Percentiles rank a stretch among this genome's conserved stretches.
Conservation (phyloP, 192 early-diverging fungal species). For the Coemansia guatemalensis region DNA sequence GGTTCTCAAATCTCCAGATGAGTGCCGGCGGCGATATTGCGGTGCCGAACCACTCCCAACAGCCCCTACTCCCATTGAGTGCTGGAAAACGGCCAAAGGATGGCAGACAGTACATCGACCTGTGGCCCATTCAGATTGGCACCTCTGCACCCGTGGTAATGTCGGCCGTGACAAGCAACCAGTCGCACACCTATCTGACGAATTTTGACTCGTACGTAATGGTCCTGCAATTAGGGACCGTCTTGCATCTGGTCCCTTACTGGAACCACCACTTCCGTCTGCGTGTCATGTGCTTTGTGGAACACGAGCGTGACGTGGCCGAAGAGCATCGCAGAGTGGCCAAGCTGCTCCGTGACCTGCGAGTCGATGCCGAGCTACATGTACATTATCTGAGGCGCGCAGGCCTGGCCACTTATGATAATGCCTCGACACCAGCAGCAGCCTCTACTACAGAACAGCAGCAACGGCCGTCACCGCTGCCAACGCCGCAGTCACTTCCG, state of each 20-base stretch:
- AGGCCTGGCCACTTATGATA: constrained; percentile 47
- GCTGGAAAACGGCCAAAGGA: background rate
- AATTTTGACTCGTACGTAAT: constrained; percentile 72
- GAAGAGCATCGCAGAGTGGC: constrained; percentile 59
- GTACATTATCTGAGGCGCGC: constrained; percentile 54
- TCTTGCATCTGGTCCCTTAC: constrained; percentile 67
- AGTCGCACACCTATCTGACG: constrained; percentile 38
- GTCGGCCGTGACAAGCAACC: constrained; percentile 16
- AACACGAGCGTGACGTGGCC: constrained; percentile 59
- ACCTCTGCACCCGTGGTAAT: constrained; percentile 11
- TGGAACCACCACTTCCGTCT: constrained; percentile 63
- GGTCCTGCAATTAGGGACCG: constrained; percentile 74
- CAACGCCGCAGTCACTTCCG: background rate
- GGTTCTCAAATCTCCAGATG: constrained; percentile 56
- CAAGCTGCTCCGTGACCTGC: constrained; percentile 59
- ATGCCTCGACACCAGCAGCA: constrained; percentile 4
- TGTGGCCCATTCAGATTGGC: constrained; percentile 73
- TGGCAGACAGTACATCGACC: constrained; percentile 59
- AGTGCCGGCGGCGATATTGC: constrained; percentile 5
- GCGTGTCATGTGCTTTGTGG: constrained; percentile 72
- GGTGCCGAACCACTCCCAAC: constrained; percentile 6
- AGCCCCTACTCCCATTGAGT: constrained; percentile 3
- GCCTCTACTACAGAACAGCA: background rate
- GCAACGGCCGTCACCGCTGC: background rate
- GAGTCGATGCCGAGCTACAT: constrained; percentile 62